Percentiles rank a stretch among this genome's conserved stretches.
phyloP scores from a whole-genome alignment of 148 eudicot genomes.

The Chenopodium album region DNA sequence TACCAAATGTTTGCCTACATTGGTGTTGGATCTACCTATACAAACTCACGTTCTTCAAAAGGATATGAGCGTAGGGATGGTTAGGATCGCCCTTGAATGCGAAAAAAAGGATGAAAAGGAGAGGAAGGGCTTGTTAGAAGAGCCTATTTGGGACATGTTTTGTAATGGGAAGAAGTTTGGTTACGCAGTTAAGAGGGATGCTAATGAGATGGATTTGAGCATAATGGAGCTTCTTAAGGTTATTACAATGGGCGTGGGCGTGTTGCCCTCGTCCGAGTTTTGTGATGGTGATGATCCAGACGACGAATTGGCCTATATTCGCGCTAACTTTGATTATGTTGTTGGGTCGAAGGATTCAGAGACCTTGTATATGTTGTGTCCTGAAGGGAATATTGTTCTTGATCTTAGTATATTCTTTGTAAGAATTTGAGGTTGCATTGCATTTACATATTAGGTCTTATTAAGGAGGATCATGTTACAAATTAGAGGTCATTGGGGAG shows the following conservation, averaged over 20 bases:
- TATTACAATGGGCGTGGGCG: conserved; percentile 30
- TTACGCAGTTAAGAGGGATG: conserved; percentile 28
- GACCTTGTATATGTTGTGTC: conserved; percentile 33
- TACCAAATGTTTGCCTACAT: conserved; percentile 28
- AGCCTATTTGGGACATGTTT: conserved; percentile 35
- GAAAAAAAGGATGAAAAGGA: conserved; percentile 27
- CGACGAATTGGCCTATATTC: conserved; percentile 28
- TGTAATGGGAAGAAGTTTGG: conserved; percentile 36
- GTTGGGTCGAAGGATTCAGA: conserved; percentile 31
- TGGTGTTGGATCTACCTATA: conserved; percentile 33
- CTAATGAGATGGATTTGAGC: conserved; percentile 25
- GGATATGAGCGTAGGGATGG: conserved; percentile 33
- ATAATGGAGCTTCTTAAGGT: conserved; percentile 37
- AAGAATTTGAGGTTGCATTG: conserved; percentile 13
- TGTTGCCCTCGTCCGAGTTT: conserved; percentile 13
- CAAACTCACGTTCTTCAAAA: conserved; percentile 22
- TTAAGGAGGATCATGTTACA: too few species aligned
- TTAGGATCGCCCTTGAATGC: conserved; percentile 34
- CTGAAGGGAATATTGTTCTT: conserved; percentile 27
- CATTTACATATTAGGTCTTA: too few species aligned
- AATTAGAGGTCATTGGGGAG: too few species aligned
- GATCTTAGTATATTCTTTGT: conserved; percentile 35
- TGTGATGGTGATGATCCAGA: conserved; percentile 7
- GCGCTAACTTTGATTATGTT: conserved; percentile 32
- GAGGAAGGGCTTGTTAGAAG: conserved; percentile 18